Percentiles rank a stretch among this genome's conserved stretches.
These are phyloP conservation scores for Monosporascus sp. DNA, from an alignment of 2,329 filamentous ascomycete genomes.

Conservation along the genomic window DNA sequence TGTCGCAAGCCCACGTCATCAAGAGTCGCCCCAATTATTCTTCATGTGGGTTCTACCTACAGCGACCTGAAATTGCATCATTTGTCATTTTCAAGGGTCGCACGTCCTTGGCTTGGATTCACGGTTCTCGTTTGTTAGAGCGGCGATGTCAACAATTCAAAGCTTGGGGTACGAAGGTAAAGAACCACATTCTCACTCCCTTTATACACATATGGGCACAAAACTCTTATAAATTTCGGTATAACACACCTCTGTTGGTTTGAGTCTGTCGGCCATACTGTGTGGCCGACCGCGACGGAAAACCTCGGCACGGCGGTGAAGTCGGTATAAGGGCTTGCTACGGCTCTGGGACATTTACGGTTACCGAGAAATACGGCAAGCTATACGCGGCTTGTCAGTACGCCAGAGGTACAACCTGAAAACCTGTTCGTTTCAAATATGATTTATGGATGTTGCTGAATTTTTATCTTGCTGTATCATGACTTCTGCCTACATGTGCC, in stretches of 20 bases:
- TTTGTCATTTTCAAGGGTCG: background rate
- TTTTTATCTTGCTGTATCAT: too few species aligned
- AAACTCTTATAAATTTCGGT: background rate
- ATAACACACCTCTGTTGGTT: background rate
- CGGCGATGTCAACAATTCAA: background rate
- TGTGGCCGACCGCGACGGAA: background rate
- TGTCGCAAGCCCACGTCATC: conserved; percentile 13
- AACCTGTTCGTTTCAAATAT: too few species aligned
- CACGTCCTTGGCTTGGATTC: too few species aligned
- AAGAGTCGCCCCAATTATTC: conserved; percentile 18
- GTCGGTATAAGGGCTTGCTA: background rate
- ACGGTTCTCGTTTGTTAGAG: background rate
- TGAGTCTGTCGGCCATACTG: background rate
- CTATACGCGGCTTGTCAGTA: too few species aligned
- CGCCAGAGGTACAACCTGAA: too few species aligned
- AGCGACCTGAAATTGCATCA: background rate
- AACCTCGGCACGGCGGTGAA: background rate
- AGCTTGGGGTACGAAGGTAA: background rate
- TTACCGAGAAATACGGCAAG: too few species aligned
- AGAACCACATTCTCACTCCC: too few species aligned
- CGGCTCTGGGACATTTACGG: background rate
- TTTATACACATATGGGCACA: too few species aligned
- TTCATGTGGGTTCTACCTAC: conserved; percentile 15
- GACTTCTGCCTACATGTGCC: too few species aligned
- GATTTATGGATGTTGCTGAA: too few species aligned